These are phyloP conservation scores for Angomonas ambiguus DNA, from an alignment of 208 protist genomes.

Conservation along the genomic window DNA sequence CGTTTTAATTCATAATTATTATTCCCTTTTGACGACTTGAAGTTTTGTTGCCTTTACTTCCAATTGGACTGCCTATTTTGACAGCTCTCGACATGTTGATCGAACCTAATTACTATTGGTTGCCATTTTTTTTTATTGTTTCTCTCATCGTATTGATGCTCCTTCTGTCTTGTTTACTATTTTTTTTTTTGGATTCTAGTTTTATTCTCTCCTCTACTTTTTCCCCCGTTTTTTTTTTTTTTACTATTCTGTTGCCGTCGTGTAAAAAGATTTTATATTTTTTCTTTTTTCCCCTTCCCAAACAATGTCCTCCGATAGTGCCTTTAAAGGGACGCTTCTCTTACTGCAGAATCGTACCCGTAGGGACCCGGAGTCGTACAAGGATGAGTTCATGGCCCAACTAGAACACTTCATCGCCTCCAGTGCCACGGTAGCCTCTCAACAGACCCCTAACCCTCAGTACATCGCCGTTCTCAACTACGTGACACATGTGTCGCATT, in stretches of 20 bases:
- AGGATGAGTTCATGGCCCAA: conserved; percentile 94
- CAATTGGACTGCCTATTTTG: too few species aligned
- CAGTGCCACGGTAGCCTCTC: conserved; percentile 86
- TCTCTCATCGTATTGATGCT: neutral
- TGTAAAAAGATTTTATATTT: conserved; percentile 2
- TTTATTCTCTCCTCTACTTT: neutral
- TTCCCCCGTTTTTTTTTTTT: neutral
- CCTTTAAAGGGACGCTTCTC: conserved; percentile 88
- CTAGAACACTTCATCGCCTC: conserved; percentile 92
- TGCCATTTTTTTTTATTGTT: neutral
- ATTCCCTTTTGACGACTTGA: too few species aligned
- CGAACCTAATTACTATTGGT: too few species aligned
- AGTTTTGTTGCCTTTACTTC: too few species aligned
- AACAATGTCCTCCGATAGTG: conserved; percentile 13
- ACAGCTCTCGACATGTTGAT: too few species aligned
- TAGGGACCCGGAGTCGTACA: conserved; percentile 93
- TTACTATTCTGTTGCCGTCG: neutral
- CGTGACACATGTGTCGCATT: conserved; percentile 85
- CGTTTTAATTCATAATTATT: too few species aligned
- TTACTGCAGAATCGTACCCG: conserved; percentile 95
- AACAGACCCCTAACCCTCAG: conserved; percentile 82
- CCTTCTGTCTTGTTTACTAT: too few species aligned
- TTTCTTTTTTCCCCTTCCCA: conserved; percentile 9
- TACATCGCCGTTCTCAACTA: conserved; percentile 81
- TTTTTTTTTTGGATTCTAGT: neutral